phyloP scores from a whole-genome alignment of 352 stramenopile genomes.

The Blastocystis sp. region DNA sequence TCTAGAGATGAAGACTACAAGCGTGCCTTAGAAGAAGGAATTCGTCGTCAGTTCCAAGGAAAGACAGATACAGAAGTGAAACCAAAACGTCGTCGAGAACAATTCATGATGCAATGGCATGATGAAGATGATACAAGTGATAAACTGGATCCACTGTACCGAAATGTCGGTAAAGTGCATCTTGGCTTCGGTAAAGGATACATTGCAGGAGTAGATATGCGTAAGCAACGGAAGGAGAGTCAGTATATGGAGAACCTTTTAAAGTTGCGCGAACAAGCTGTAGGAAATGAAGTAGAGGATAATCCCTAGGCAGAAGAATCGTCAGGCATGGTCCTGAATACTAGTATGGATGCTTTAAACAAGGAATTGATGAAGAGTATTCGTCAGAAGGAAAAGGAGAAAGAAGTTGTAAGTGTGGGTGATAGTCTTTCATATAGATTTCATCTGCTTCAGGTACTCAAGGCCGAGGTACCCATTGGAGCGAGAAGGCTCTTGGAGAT shows the following conservation, averaged over 20 bases:
- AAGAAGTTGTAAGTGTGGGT: conserved; percentile 15
- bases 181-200: conserved; percentile 82
- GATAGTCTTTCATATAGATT: neutral
- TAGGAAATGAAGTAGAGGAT: conserved; percentile 71
- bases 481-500: conserved; percentile 81
- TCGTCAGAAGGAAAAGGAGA: conserved; percentile 60
- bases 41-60: conserved; percentile 81
- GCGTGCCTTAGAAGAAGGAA: conserved; percentile 44
- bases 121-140: conserved; percentile 79
- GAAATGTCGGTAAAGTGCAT: conserved; percentile 78
- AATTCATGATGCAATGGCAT: conserved; percentile 86
- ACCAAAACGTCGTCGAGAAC: conserved; percentile 69
- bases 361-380: conserved; percentile 60
- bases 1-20: conserved; percentile 46
- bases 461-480: conserved; percentile 71
- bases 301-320: conserved; percentile 67
- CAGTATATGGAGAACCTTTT: conserved; percentile 56
- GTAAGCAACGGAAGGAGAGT: conserved; percentile 78
- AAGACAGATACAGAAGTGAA: conserved; percentile 81
- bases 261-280: neutral
- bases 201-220: conserved; percentile 80
- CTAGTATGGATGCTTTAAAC: conserved; percentile 72
- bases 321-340: conserved; percentile 66
- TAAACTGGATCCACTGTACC: conserved; percentile 83
- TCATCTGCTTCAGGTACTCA: conserved; percentile 69